Percentiles rank a stretch among this genome's conserved stretches.
phyloP scores from a whole-genome alignment of 2,329 filamentous ascomycete species.

The Nectriaceae sp. region DNA sequence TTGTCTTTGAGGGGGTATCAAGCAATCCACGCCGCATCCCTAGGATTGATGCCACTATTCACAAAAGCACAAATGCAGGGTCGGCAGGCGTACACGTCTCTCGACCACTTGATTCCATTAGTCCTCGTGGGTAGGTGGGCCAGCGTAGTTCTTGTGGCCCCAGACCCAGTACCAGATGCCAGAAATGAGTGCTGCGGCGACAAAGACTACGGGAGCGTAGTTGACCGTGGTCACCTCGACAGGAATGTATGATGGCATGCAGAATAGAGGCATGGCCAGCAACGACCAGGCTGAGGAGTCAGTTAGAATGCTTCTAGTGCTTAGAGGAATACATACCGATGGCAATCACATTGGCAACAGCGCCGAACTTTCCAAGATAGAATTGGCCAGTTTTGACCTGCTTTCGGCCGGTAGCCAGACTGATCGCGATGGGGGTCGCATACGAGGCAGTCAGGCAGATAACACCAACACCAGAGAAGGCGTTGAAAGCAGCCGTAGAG shows the following conservation, averaged over 20 bases:
- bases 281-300: slow-evolving; percentile 59
- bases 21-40: slow-evolving; percentile 10
- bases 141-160: slow-evolving; percentile 69
- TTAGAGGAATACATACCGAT: slow-evolving; percentile 50
- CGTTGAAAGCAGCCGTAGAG: slow-evolving; percentile 69
- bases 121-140: slow-evolving; percentile 54
- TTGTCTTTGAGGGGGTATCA: slow-evolving; percentile 12
- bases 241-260: slow-evolving; percentile 67
- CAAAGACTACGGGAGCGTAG: slow-evolving; percentile 75
- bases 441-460: slow-evolving; percentile 71
- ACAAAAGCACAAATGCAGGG: slow-evolving; percentile 10
- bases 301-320: slow-evolving; percentile 10
- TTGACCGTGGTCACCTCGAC: slow-evolving; percentile 64
- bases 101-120: slow-evolving; percentile 15
- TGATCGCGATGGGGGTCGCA: slow-evolving; percentile 66
- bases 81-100: slow-evolving; percentile 9
- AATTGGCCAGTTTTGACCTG: slow-evolving; percentile 60
- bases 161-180: slow-evolving; percentile 68
- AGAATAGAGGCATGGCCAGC: slow-evolving; percentile 73
- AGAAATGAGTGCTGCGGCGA: slow-evolving; percentile 63
- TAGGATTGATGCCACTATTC: slow-evolving; percentile 1
- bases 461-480: slow-evolving; percentile 70
- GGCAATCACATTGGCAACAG: slow-evolving; percentile 64
- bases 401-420: slow-evolving; percentile 59
- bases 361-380: slow-evolving; percentile 62